phyloP scores from a whole-genome alignment of 148 eudicot genomes.

The Vaccinium vitisidaea region DNA sequence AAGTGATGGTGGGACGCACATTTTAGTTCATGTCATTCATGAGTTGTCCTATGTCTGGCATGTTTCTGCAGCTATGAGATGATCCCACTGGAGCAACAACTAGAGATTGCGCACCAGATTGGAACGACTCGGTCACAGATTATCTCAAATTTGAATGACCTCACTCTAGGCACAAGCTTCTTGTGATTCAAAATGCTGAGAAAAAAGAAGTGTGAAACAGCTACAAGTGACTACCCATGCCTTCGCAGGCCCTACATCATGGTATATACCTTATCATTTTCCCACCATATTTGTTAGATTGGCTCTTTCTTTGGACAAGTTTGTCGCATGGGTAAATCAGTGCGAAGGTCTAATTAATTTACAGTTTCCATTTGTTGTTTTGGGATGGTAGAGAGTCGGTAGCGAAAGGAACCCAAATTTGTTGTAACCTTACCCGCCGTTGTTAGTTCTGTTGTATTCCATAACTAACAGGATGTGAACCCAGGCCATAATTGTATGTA shows the following conservation, averaged over 20 bases:
- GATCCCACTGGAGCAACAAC: slow-evolving; percentile 86
- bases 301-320: background rate
- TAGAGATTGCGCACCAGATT: slow-evolving; percentile 86
- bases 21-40: background rate
- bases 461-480: background rate
- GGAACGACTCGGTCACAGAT: slow-evolving; percentile 90
- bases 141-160: slow-evolving; percentile 77
- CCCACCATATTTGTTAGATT: slow-evolving; percentile 1
- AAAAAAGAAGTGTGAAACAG: background rate
- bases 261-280: background rate
- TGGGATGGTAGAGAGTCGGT: background rate
- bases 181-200: slow-evolving; percentile 35
- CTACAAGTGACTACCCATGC: background rate
- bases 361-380: too few species aligned
- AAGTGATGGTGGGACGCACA: background rate
- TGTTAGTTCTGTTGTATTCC: background rate
- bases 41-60: background rate
- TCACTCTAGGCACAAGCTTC: slow-evolving; percentile 85
- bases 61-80: slow-evolving; percentile 68
- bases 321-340: background rate
- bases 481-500: background rate
- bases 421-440: background rate
- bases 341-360: background rate
- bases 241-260: background rate
- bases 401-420: background rate